Evolutionary conservation across 345 rosid genomes (phyloP).

Genomic region (Sonneratia caseolaris): DNA sequence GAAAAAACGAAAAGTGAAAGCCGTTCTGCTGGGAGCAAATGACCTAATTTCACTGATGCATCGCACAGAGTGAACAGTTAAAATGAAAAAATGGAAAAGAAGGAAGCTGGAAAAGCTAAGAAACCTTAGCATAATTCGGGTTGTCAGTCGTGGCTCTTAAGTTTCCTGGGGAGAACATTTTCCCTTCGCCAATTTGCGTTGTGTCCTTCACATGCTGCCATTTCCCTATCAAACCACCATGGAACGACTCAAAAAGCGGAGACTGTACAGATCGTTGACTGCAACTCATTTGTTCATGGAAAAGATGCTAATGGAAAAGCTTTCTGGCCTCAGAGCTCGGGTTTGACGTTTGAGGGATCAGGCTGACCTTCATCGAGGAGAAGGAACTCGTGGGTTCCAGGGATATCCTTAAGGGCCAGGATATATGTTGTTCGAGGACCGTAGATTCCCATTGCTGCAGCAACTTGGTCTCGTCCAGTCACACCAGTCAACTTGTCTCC

Average conservation of each 20-base stretch:
- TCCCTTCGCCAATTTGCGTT: slow-evolving; percentile 75
- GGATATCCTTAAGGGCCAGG: slow-evolving; percentile 68
- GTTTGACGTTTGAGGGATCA: neutral
- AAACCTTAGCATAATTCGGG: slow-evolving; percentile 51
- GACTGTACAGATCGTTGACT: neutral
- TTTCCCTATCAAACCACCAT: slow-evolving; percentile 67
- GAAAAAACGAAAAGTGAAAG: too few species aligned
- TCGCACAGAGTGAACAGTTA: neutral
- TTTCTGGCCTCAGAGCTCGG: neutral
- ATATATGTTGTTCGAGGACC: slow-evolving; percentile 94
- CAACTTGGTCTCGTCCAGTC: slow-evolving; percentile 74
- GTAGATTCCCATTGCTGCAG: slow-evolving; percentile 93
- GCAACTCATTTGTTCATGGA: neutral
- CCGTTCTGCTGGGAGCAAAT: too few species aligned
- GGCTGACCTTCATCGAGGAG: slow-evolving; percentile 91
- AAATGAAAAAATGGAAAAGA: neutral
- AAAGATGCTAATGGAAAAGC: neutral
- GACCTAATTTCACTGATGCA: too few species aligned
- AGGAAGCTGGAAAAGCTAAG: slow-evolving; percentile 5
- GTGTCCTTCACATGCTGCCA: slow-evolving; percentile 97
- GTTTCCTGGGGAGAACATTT: slow-evolving; percentile 94
- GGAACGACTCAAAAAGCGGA: neutral
- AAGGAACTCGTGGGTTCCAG: slow-evolving; percentile 95
- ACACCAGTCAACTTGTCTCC: slow-evolving; percentile 85
- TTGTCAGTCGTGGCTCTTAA: slow-evolving; percentile 92